Conservation (phyloP, 2,329 filamentous ascomycete genomes). For the Didymellaceae sp. region DNA sequence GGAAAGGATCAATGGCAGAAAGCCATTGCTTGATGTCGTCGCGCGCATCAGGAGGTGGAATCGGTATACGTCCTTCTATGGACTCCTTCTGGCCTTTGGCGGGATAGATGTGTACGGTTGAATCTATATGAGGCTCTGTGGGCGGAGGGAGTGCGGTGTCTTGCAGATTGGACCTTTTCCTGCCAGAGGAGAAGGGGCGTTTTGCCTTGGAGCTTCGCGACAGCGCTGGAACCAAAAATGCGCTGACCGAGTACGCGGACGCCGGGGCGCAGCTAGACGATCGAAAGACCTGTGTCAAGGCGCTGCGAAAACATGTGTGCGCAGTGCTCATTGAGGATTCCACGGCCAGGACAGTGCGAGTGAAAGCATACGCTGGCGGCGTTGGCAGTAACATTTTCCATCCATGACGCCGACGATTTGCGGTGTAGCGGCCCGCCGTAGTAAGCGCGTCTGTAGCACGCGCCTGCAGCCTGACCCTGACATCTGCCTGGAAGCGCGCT, state of each 20-base stretch:
- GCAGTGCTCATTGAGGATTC: slow-evolving; percentile 47
- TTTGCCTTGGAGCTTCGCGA: slow-evolving; percentile 25
- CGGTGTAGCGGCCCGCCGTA: slow-evolving; percentile 13
- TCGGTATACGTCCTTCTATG: slow-evolving; percentile 23
- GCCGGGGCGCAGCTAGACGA: slow-evolving; percentile 27
- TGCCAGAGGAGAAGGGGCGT: slow-evolving; percentile 37
- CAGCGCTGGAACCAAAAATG: slow-evolving; percentile 45
- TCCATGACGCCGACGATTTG: slow-evolving; percentile 32
- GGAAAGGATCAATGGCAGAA: slow-evolving; percentile 43
- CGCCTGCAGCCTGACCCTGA: slow-evolving; percentile 17
- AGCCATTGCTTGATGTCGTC: slow-evolving; percentile 44
- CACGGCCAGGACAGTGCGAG: slow-evolving; percentile 19
- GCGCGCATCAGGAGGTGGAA: slow-evolving; percentile 26
- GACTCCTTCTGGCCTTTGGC: slow-evolving; percentile 17
- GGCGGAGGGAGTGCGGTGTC: slow-evolving; percentile 1
- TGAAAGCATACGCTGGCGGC: slow-evolving; percentile 22
- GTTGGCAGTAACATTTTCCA: slow-evolving; percentile 36
- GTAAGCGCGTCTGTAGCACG: slow-evolving; percentile 10
- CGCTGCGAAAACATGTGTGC: slow-evolving; percentile 47
- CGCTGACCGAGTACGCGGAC: slow-evolving; percentile 35
- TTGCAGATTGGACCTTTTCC: slow-evolving; percentile 21
- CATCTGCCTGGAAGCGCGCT: slow-evolving; percentile 9
- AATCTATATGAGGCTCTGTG: slow-evolving; percentile 1
- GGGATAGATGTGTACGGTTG: slow-evolving; percentile 1
- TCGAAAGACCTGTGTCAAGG: slow-evolving; percentile 46